Evolutionary conservation across 2,329 filamentous ascomycete species (phyloP), one percentile per base, ranked within the genome.

Genomic region (Macrophomina pseudophaseolina): DNA sequence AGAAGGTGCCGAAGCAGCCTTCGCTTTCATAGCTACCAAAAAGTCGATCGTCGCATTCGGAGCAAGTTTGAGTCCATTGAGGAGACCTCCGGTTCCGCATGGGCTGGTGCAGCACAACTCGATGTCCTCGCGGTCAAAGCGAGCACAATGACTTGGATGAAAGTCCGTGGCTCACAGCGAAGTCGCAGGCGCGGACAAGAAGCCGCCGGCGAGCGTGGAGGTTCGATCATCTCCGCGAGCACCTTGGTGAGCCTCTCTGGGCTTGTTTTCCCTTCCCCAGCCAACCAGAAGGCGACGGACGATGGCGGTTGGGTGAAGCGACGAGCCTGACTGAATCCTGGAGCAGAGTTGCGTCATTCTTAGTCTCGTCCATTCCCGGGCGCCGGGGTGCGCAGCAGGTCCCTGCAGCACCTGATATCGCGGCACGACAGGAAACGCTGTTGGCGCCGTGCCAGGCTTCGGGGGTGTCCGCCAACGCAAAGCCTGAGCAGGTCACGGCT

Each of bases 391-490:
- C 12, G 40, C 12, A 40, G 23, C 23, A 23, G 23, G 23, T 1
- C 23, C 23, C 23, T 23, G 23, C 23, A 23, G 23, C 23, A 23
- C 1, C 23, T 6, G n/a, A 14, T 12, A 12, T 5, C 9, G 53
- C 35, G 33, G 33, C 18, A 35, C 8, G 35, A 12, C 18, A 9
- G 32, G 2, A 12, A 33, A n/a, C 53, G 35, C 33, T 28, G n/a
- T 38, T 40, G 33, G 14, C 53, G 35, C 16, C 5, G 8, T n/a
- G 12, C 3, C 6, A 5, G 3, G 9, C 18, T 5, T 30, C 56
- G 56, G 56, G 46, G 56, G 40, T 46, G 40, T 48, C 56, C 56
- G 56, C 56, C 56, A 40, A 60, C 56, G 14, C n/a, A 9, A 14
- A 4, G 12, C 33, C 33, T 12, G 23, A 28, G 53, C 35, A 7